These are phyloP conservation scores for Phialophora expanda DNA, from an alignment of 2,329 filamentous ascomycete genomes.

Conservation along the genomic window DNA sequence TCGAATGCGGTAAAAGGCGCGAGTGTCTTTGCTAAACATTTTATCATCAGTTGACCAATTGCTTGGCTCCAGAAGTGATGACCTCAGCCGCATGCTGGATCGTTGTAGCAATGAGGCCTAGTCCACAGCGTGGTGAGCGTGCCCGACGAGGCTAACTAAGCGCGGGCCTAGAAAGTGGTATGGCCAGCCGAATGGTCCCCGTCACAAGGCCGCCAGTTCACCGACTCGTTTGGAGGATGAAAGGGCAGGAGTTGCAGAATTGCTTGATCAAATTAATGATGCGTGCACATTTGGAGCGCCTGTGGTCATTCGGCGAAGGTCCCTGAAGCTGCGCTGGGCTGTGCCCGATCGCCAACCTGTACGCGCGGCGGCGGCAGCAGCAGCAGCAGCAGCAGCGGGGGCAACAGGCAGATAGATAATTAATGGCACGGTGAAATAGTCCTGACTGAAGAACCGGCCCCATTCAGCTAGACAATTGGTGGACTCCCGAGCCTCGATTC, in stretches of 20 bases:
- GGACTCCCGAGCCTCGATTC: not conserved
- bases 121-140: constrained; percentile 1
- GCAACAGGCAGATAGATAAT: not conserved
- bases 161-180: too few species aligned
- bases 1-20: constrained; percentile 15
- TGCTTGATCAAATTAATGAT: not conserved
- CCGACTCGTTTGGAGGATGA: not conserved
- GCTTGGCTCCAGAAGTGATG: constrained; percentile 4
- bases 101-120: constrained; percentile 5
- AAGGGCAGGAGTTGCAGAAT: not conserved
- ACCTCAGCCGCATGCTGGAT: constrained; percentile 20
- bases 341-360: not conserved
- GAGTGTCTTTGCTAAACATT: constrained; percentile 12
- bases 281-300: not conserved
- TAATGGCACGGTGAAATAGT: not conserved
- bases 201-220: constrained; percentile 8
- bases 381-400: too few species aligned
- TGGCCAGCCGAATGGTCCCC: constrained; percentile 3
- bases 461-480: not conserved
- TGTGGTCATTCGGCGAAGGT: not conserved
- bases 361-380: constrained; percentile 6
- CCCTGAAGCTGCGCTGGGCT: not conserved
- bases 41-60: constrained; percentile 5
- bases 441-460: not conserved
- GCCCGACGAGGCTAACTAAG: constrained; percentile 20